Evolutionary conservation across 768 basidiomycete genomes (phyloP).

Genomic region (Collybiopsis luxurians): DNA sequence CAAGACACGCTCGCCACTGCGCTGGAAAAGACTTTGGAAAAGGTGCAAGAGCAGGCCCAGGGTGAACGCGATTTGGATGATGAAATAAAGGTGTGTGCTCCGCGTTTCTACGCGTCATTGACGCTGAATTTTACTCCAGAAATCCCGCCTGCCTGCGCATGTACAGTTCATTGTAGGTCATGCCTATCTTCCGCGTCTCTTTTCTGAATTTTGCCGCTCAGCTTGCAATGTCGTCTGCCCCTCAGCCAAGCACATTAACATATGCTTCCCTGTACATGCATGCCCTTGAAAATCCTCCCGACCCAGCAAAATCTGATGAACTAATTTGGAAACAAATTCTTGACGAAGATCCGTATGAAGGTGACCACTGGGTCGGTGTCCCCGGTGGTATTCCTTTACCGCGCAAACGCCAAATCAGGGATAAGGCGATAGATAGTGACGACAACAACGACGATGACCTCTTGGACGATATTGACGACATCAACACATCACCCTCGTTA

Average conservation of each 20-base stretch:
- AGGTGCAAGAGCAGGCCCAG: slow-evolving; percentile 48
- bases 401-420: slow-evolving; percentile 22
- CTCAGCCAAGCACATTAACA: slow-evolving; percentile 43
- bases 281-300: slow-evolving; percentile 40
- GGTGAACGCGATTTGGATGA: slow-evolving; percentile 60
- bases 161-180: slow-evolving; percentile 65
- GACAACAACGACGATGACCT: slow-evolving; percentile 33
- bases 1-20: slow-evolving; percentile 61
- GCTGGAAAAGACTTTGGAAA: slow-evolving; percentile 48
- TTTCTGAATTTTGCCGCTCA: slow-evolving; percentile 20
- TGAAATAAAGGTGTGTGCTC: slow-evolving; percentile 50
- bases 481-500: slow-evolving; percentile 62
- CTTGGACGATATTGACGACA: slow-evolving; percentile 3
- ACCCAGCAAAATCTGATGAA: slow-evolving; percentile 30
- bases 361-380: slow-evolving; percentile 83
- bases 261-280: slow-evolving; percentile 57
- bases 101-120: background rate
- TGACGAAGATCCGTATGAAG: slow-evolving; percentile 80
- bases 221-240: slow-evolving; percentile 57
- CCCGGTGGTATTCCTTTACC: slow-evolving; percentile 51
- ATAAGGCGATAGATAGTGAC: slow-evolving; percentile 35
- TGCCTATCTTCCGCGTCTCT: background rate
- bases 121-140: slow-evolving; percentile 29
- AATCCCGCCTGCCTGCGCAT: slow-evolving; percentile 65
- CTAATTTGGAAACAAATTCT: slow-evolving; percentile 81